Base-by-base conservation (phyloP, 495 filamentous ascomycete genomes). In the Xylaria castorea region DNA sequence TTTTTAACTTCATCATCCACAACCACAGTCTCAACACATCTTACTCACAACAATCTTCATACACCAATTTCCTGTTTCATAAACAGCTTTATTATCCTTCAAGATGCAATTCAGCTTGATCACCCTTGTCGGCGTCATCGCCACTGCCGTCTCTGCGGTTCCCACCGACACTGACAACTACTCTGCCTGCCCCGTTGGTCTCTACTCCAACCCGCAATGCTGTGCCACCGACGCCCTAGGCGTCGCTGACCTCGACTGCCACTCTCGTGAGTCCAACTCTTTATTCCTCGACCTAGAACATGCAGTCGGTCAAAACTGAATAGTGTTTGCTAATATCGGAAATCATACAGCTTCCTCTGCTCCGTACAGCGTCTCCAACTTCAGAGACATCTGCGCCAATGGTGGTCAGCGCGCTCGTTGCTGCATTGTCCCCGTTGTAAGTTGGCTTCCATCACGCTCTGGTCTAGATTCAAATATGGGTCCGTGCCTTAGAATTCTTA, bases 181-280 rank as follows among this genome's bases (percentile, higher is more conserved):
- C n/a, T n/a, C n/a, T n/a, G n/a, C n/a, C n/a, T n/a, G n/a, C n/a
- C n/a, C n/a, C n/a, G n/a, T n/a, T n/a, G n/a, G n/a, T n/a, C 66
- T 68, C 50, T 58, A 68, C 48, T 55, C 48, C 34, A 76, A 32
- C 61, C 71, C 77, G 5, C 76, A 76, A 18, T 85, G 83, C 79
- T 85, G 83, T 73, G 81, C 81, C 25, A 78, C 81, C 32, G 78
- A 84, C 65, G 82, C 84, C 57, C 81, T 85, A n/a, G 80, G 80
- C 64, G 72, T 85, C 66, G 83, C 82, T 25, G 82, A 84, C 71
- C 73, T 85, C 58, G 77, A 85, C 74, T 85, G 83, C 75, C 25
- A 34, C 18, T 42, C 61, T 72, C 83, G 83, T 85, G 79, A 74
- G 82, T 78, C 11, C n/a, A 3, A 25, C 5, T 3, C 25, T 32